Evolutionary conservation across 192 early-diverging fungal genomes (phyloP), one percentile per base, ranked within the genome.

Genomic region (Rhizoclosmatium globosum): DNA sequence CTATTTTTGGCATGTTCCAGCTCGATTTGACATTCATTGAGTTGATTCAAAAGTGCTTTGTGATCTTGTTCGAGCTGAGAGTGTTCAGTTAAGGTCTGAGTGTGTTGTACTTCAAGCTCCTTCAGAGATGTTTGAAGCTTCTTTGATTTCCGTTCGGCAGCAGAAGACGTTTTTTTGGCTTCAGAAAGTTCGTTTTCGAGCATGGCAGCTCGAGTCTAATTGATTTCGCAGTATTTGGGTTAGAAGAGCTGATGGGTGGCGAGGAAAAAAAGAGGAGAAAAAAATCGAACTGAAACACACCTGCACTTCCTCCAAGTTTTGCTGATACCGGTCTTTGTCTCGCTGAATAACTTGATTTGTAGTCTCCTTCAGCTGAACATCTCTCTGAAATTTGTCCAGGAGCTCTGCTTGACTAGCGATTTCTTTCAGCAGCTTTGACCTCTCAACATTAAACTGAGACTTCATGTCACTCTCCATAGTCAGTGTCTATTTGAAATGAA

Each of bases 301-400:
- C 59, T 74, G 59, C 4, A 41, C 7, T 23, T 42, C 42, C 46
- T 74, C 72, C 9, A 74, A 38, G n/a, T 62, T 62, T 38, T 74
- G 56, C 13, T 48, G 42, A 13, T 44, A 46, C 4, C 23, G 42
- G 4, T 44, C 42, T 44, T 64, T 74, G 41, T 59, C 72, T 45
- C 38, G 15, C 39, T 59, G 31, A 6, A 43, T n/a, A 74, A 9
- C 59, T 31, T 74, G 72, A 42, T 61, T 19, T 2, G 39, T 62
- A 15, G 72, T 74, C 7, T 62, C 59, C 15, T 21, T 62, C 58
- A 74, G 19, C 38, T 74, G 72, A 45, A 74, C 53, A 23, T 74
- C 72, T 43, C 59, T n/a, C 3, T 74, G 57, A 59, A 74, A 39
- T 59, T 48, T 6, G 4, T 71, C 69, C 4, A 71, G 2, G 4